A percentile compares a stretch with the other conserved stretches of the same genome.
These are phyloP conservation scores for Cadophora luteo-olivacea DNA, from an alignment of 2,329 filamentous ascomycete species.

Conservation along the genomic window DNA sequence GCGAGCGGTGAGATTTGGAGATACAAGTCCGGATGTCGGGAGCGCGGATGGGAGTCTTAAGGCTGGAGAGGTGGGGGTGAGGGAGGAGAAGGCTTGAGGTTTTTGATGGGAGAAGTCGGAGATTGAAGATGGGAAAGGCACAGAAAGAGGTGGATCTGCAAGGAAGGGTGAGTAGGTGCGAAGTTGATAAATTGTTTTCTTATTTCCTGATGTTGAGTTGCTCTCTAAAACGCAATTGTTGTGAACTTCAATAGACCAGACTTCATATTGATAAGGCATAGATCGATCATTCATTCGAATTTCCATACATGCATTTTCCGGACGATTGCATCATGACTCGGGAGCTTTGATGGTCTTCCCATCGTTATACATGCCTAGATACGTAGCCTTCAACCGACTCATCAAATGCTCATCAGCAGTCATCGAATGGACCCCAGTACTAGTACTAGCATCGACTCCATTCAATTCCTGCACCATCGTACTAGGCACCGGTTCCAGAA, in stretches of 20 bases:
- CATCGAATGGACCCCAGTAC: slow-evolving; percentile 57
- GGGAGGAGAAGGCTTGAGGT: neutral
- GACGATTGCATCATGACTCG: neutral
- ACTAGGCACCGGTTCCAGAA: slow-evolving; percentile 66
- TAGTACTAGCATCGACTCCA: slow-evolving; percentile 41
- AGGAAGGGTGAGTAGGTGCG: too few relatives aligned
- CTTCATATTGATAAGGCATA: too few relatives aligned
- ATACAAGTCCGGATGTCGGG: slow-evolving; percentile 1
- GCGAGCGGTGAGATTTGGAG: neutral
- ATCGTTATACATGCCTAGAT: slow-evolving; percentile 60
- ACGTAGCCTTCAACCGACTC: slow-evolving; percentile 65
- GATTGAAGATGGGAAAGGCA: neutral
- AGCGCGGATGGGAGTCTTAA: neutral
- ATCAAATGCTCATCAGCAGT: slow-evolving; percentile 69
- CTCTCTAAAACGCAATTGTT: too few relatives aligned
- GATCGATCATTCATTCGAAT: too few relatives aligned
- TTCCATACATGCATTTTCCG: neutral
- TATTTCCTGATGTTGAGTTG: too few relatives aligned
- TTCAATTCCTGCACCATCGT: slow-evolving; percentile 55
- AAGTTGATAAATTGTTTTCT: too few relatives aligned
- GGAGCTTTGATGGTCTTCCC: slow-evolving; percentile 26
- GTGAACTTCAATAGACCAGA: too few relatives aligned
- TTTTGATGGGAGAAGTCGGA: neutral
- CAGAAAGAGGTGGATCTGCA: too few relatives aligned
- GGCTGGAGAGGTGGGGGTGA: neutral